Evolutionary conservation across 1,284 basidiomycete genomes (phyloP), one percentile per base, ranked within the genome.

Genomic region (Leccinum variabile): DNA sequence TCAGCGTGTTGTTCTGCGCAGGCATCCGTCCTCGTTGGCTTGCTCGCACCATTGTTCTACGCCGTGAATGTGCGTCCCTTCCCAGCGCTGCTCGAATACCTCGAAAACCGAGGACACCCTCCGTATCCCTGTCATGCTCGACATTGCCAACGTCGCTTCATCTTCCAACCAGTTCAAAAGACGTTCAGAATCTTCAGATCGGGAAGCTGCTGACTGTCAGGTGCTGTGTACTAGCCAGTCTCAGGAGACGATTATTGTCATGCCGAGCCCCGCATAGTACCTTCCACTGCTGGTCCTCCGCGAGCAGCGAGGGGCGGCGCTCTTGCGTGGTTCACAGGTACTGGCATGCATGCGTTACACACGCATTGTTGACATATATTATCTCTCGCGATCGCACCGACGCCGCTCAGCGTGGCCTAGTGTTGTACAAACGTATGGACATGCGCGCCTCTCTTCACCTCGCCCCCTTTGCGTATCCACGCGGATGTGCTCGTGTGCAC

Each of bases 111-210:
- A 59, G 90, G 94, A 96, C 64, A 86, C 83, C 44, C 85, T 92
- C 5, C 88, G 95, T 14, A 91, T 98, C 54, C 96, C 97, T 0
- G 84, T 99, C 58, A 87, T 95, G 0, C 82, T 96, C 49, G 97
- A 96, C 57, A 90, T 98, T 54, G 88, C 92, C 57, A 89, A 90
- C 62, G 87, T 99, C 18, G 91, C 95, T 0, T 82, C 86, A 92
- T 71, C 85, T 99, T 18, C 95, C 97, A 0, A 77, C 78, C n/a
- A 77, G 81, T 3, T 79, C 81, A 0, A 85, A 88, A n/a, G 83
- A 88, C 53, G 79, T 85, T 0, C 94, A 98, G 69, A 85, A 88
- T 53, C 79, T 85, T 0, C 94, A 98, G 69, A 85, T 97, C 50
- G 80, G 86, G 1, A 87, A 91, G 50, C 81, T 98, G 7, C 76